Base-by-base conservation (phyloP, 176 grass and related monocot genomes). In the Juncus inflexus region DNA sequence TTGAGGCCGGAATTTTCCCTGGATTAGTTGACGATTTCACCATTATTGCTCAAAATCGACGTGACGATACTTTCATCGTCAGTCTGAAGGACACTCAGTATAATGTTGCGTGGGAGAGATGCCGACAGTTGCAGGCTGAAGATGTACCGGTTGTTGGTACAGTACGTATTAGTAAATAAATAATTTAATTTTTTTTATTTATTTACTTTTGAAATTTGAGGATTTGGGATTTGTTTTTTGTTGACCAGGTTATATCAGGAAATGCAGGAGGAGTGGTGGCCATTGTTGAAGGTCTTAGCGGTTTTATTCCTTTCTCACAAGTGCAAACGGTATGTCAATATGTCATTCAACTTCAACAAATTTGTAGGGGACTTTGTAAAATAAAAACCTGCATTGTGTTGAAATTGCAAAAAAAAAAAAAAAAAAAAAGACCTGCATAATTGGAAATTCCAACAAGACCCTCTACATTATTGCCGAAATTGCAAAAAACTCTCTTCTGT, bases 261-360 rank as follows among this genome's bases (percentile, higher is more conserved):
- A 99, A 99, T 75, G 81, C 90, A 77, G 94, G 94, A 50, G 94
- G 94, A 80, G 85, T 82, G 52, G 76, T 86, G 59, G 88, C 77
- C 65, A 82, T 89, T 12, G 75, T 99, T 40, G 94, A 90, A 70
- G 94, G 85, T 42, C 85, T 92, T 52, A 84, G 82, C 56, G 88
- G 72, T 69, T 99, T 99, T 76, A 76, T 99, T 79, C 85, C 94
- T 66, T 99, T 99, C 79, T 99, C 88, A 5, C 94, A 92, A 75
- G 84, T 99, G 55, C 89, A 87, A 82, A 78, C 68, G 78, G 94
- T 99, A 58, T 9, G 82, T 74, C 42, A 51, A 51, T 15, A 55
- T 4, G 7, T 19, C 43, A 47, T 9, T 47, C 9, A 47, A 7
- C 8, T 56, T 53, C 54, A 35, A 71, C 3, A 57, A 57, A 45